A percentile compares a stretch with the other conserved stretches of the same genome.
Conservation (phyloP, 2,329 filamentous ascomycete genomes). For the Fusarium nygamai region DNA sequence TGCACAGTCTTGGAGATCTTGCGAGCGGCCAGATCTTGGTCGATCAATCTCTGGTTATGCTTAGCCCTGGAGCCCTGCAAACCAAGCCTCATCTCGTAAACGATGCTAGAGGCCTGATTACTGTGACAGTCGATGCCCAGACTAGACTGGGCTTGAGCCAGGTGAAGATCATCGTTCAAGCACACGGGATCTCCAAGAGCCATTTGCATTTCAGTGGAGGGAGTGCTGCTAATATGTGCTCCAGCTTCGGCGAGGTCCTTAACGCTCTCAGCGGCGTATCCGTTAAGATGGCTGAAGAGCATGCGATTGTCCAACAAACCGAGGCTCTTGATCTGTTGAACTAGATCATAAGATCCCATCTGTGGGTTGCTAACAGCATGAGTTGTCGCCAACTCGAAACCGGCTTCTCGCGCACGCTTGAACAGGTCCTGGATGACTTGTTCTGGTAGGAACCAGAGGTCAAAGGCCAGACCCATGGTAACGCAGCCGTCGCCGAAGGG, state of each 20-base stretch:
- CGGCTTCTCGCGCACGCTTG: neutral
- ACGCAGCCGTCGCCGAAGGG: neutral
- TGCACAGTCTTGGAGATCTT: neutral
- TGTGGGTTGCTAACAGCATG: neutral
- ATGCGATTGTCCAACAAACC: neutral
- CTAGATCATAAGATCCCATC: neutral
- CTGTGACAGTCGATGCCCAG: conserved; percentile 8
- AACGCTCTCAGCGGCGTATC: neutral
- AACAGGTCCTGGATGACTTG: neutral
- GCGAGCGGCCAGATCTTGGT: neutral
- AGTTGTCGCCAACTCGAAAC: neutral
- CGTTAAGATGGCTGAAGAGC: conserved; percentile 7
- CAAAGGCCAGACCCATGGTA: conserved; percentile 14
- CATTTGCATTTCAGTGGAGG: conserved; percentile 26
- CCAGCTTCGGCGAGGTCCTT: neutral
- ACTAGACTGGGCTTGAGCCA: neutral
- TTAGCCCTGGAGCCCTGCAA: neutral
- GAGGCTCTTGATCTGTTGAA: neutral
- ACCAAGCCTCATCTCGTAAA: conserved; percentile 7
- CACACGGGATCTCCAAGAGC: neutral
- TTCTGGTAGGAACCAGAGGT: conserved; percentile 8
- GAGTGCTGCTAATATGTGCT: conserved; percentile 7
- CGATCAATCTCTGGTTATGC: neutral
- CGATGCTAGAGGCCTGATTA: conserved; percentile 5
- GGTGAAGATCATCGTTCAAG: neutral